These are phyloP conservation scores for Chytridium lagenaria DNA, from an alignment of 371 early-diverging fungal genomes.

Conservation along the genomic window DNA sequence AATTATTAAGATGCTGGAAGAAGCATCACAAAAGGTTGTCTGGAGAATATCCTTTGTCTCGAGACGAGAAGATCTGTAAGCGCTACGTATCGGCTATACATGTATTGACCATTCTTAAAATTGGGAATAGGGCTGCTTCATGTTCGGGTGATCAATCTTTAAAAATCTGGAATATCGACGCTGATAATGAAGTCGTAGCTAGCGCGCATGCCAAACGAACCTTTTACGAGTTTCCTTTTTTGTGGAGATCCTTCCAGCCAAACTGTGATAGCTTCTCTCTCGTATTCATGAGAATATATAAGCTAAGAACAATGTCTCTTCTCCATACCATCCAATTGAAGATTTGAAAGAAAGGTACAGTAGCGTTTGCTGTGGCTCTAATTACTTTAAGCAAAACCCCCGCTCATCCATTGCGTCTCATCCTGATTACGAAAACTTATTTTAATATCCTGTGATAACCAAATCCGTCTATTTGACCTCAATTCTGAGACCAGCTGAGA, in stretches of 20 bases:
- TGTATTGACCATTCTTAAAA: slow-evolving; percentile 6
- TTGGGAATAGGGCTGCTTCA: slow-evolving; percentile 47
- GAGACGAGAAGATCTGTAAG: slow-evolving; percentile 40
- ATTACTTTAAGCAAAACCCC: slow-evolving; percentile 49
- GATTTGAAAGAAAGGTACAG: slow-evolving; percentile 48
- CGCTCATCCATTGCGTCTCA: slow-evolving; percentile 45
- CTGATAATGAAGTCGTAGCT: slow-evolving; percentile 27
- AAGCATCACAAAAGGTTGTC: slow-evolving; percentile 55
- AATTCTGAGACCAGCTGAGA: slow-evolving; percentile 41
- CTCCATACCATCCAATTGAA: slow-evolving; percentile 47
- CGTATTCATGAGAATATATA: slow-evolving; percentile 53
- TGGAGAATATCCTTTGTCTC: slow-evolving; percentile 48
- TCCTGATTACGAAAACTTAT: slow-evolving; percentile 51
- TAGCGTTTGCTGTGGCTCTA: not conserved
- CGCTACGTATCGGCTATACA: not conserved
- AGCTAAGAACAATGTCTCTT: slow-evolving; percentile 48
- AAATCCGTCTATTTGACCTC: slow-evolving; percentile 52
- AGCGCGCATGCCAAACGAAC: slow-evolving; percentile 60
- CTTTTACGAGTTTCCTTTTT: slow-evolving; percentile 59
- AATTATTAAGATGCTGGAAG: slow-evolving; percentile 46
- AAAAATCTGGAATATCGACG: slow-evolving; percentile 50
- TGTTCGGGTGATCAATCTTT: slow-evolving; percentile 59
- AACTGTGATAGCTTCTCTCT: slow-evolving; percentile 49
- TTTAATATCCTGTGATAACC: slow-evolving; percentile 56
- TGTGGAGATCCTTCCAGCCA: slow-evolving; percentile 47